Percentiles rank a stretch among this genome's conserved stretches.
Conservation (phyloP, 2,329 filamentous ascomycete genomes). For the Bretziella fagacearum region DNA sequence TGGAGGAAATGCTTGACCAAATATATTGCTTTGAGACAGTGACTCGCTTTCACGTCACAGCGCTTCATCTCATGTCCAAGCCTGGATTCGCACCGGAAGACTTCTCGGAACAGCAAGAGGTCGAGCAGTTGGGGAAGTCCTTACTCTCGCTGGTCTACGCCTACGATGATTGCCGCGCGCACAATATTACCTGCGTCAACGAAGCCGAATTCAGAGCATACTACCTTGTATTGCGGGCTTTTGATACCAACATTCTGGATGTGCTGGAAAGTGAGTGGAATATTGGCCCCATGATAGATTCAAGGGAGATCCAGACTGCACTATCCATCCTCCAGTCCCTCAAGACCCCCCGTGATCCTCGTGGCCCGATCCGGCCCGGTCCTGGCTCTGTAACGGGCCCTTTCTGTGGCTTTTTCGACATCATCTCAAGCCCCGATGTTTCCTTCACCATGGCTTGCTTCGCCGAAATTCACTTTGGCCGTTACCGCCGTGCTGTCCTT, state of each 20-base stretch:
- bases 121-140: constrained; percentile 49
- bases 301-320: constrained; percentile 43
- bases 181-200: constrained; percentile 40
- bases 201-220: constrained; percentile 51
- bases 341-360: constrained; percentile 39
- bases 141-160: constrained; percentile 47
- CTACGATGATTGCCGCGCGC: constrained; percentile 47
- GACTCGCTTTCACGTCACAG: constrained; percentile 47
- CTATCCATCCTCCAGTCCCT: constrained; percentile 42
- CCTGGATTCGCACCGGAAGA: constrained; percentile 38
- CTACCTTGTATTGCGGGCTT: constrained; percentile 44
- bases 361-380: constrained; percentile 37
- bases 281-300: constrained; percentile 34
- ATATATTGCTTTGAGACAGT: constrained; percentile 50
- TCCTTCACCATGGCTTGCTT: constrained; percentile 57
- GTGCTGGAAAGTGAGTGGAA: constrained; percentile 40
- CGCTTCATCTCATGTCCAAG: constrained; percentile 44
- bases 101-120: constrained; percentile 50
- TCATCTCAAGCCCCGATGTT: constrained; percentile 37
- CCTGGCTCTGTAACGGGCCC: constrained; percentile 18
- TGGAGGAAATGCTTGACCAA: constrained; percentile 39
- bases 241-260: constrained; percentile 38
- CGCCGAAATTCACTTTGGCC: constrained; percentile 49
- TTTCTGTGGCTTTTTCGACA: constrained; percentile 40
- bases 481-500: constrained; percentile 41